These are phyloP conservation scores for Heimioporus sp. DNA, from an alignment of 768 basidiomycete genomes.

Conservation along the genomic window DNA sequence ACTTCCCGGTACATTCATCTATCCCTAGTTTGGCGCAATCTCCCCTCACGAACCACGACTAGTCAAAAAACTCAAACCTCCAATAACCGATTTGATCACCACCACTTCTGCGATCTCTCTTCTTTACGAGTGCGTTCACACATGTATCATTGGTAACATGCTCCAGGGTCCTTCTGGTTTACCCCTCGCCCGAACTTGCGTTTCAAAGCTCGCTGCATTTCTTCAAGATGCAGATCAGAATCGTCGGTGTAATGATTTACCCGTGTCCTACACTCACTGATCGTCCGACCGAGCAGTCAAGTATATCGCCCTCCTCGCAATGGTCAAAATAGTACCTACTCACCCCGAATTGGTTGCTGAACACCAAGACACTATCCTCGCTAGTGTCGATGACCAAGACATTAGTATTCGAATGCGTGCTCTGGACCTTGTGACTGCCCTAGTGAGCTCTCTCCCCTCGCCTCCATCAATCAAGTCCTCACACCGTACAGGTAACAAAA, in stretches of 20 bases:
- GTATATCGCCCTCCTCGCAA: constrained; percentile 92
- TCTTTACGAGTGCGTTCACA: constrained; percentile 97
- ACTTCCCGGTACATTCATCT: background rate
- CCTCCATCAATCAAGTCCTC: background rate
- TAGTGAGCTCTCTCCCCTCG: constrained; percentile 51
- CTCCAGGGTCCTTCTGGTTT: constrained; percentile 75
- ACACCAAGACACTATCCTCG: constrained; percentile 88
- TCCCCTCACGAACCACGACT: constrained; percentile 91
- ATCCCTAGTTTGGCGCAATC: constrained; percentile 80
- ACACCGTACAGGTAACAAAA: constrained; percentile 61
- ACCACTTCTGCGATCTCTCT: constrained; percentile 95
- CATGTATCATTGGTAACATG: constrained; percentile 97
- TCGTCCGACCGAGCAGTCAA: constrained; percentile 63
- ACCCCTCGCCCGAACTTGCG: constrained; percentile 80
- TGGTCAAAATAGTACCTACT: constrained; percentile 93
- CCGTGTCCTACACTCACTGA: constrained; percentile 12
- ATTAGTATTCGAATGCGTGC: constrained; percentile 96
- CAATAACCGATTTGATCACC: constrained; percentile 92
- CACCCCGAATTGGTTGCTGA: constrained; percentile 88
- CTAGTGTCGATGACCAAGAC: constrained; percentile 89
- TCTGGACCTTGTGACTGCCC: constrained; percentile 88
- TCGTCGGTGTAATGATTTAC: constrained; percentile 51
- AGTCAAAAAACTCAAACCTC: constrained; percentile 90
- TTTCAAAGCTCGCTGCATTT: constrained; percentile 91
- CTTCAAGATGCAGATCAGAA: constrained; percentile 95